Evolutionary conservation across 2,329 filamentous ascomycete species (phyloP).

Genomic region (Aspergillus tanneri): DNA sequence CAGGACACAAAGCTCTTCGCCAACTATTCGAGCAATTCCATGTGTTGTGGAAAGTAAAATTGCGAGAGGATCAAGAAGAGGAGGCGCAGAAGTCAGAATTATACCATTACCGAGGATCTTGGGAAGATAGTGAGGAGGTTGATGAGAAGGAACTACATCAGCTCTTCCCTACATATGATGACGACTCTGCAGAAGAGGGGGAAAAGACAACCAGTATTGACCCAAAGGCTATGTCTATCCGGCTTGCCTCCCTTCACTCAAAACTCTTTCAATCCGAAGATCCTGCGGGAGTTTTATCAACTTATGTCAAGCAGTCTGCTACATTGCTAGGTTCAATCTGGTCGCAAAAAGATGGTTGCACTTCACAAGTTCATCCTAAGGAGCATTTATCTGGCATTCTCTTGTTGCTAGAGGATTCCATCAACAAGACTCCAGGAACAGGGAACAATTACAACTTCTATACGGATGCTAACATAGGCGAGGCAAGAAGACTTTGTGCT

Average conservation of each 20-base stretch:
- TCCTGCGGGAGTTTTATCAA: conserved; percentile 30
- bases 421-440: conserved; percentile 47
- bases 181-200: conserved; percentile 46
- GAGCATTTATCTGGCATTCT: conserved; percentile 66
- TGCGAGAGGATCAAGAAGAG: conserved; percentile 72
- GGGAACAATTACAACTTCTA: conserved; percentile 79
- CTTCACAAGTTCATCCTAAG: conserved; percentile 39
- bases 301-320: conserved; percentile 37
- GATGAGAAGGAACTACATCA: conserved; percentile 73
- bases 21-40: conserved; percentile 72
- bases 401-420: conserved; percentile 63
- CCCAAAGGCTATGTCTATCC: conserved; percentile 58
- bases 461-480: conserved; percentile 70
- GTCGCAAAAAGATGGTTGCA: conserved; percentile 24
- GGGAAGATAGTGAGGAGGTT: conserved; percentile 72
- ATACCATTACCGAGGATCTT: conserved; percentile 78
- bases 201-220: conserved; percentile 33
- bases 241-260: conserved; percentile 61
- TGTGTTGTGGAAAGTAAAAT: conserved; percentile 73
- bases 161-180: conserved; percentile 77
- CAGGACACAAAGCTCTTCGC: conserved; percentile 58
- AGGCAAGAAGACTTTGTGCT: conserved; percentile 70
- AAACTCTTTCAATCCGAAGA: conserved; percentile 40
- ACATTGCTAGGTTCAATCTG: conserved; percentile 37
- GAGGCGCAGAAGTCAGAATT: conserved; percentile 71